These are phyloP conservation scores for Thalassiosira profunda DNA, from an alignment of 108 stramenopile species.

Conservation along the genomic window DNA sequence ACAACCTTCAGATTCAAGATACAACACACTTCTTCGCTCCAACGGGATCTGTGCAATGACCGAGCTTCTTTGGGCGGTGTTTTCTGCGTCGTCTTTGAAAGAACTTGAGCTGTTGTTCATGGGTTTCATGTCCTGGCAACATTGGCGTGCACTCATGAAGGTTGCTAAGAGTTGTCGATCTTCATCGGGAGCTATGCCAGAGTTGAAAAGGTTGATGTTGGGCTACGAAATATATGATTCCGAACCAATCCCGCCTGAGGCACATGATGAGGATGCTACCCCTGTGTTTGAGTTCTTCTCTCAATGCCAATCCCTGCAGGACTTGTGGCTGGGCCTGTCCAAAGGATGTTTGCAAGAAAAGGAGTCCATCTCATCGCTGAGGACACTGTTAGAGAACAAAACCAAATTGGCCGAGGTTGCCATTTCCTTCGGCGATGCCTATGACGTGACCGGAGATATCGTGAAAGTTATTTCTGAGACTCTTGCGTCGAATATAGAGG, in stretches of 20 bases:
- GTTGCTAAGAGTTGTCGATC: not conserved
- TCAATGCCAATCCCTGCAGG: conserved; percentile 1
- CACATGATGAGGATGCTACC: too few species aligned
- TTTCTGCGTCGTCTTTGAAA: not conserved
- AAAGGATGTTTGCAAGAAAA: not conserved
- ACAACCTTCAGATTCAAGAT: conserved; percentile 7
- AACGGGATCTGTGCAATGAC: conserved; percentile 3
- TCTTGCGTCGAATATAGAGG: not conserved
- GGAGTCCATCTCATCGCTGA: not conserved
- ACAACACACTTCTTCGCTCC: not conserved
- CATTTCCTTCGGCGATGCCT: conserved; percentile 4
- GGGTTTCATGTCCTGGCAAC: conserved; percentile 6
- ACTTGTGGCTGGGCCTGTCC: conserved; percentile 1
- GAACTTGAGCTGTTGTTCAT: conserved; percentile 1
- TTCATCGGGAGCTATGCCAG: not conserved
- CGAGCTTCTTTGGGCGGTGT: conserved; percentile 4
- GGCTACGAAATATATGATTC: not conserved
- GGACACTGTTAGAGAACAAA: not conserved
- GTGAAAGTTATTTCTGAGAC: not conserved
- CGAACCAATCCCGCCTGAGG: not conserved
- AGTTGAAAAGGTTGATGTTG: not conserved
- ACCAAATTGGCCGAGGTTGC: not conserved
- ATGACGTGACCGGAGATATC: conserved; percentile 5
- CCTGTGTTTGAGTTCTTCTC: conserved; percentile 11
- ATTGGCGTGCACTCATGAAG: not conserved